Base-by-base conservation (phyloP, 768 basidiomycete species). In the Agrocybe chaxingu region DNA sequence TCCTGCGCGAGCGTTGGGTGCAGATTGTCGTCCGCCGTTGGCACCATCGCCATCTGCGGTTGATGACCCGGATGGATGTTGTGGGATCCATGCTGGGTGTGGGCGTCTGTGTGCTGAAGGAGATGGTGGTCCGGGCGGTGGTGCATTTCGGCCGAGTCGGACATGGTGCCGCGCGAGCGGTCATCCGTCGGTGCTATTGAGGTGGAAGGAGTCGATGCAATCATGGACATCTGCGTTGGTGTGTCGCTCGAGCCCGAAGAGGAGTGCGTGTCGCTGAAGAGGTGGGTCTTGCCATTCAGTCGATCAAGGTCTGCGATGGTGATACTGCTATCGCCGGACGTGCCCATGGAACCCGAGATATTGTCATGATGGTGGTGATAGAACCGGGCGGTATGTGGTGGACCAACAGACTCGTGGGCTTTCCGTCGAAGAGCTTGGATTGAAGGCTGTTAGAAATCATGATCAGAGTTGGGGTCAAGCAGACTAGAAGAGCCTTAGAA, bases 1-100 rank as follows among this genome's bases (percentile, higher is more conserved):
- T 84, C 83, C 39, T 78, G 75, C 51, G 75, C 73, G 52, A 87
- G 78, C 11, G 72, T 72, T 2, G 79, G 75, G 56, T 83, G 80
- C 53, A 80, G 67, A 24, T 59, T 47, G 7, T 59, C 52, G 5
- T 24, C 16, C 31, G 11, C 38, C n/a, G 33, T 31, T 10, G 31
- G 36, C 39, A 12, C 37, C 24, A 24, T 24, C 24, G 24, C 24
- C 24, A 24, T 24, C 24, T 3, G 24, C 24, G 24, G 24, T 5
- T 24, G 24, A 24, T 24, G 24, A 24, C 24, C 24, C 24, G 24
- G 5, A 24, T 24, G 24, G 24, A 24, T 24, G 24, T 24, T 24
- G 24, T 24, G 24, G 16, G 16, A 16, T 24, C 50, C n/a, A 42
- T 50, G 29, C 46, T 40, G 31, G 49, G 47, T 13, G 42, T 36